Conservation (phyloP, 2,329 filamentous ascomycete genomes). For the Colletotrichum godetiae region DNA sequence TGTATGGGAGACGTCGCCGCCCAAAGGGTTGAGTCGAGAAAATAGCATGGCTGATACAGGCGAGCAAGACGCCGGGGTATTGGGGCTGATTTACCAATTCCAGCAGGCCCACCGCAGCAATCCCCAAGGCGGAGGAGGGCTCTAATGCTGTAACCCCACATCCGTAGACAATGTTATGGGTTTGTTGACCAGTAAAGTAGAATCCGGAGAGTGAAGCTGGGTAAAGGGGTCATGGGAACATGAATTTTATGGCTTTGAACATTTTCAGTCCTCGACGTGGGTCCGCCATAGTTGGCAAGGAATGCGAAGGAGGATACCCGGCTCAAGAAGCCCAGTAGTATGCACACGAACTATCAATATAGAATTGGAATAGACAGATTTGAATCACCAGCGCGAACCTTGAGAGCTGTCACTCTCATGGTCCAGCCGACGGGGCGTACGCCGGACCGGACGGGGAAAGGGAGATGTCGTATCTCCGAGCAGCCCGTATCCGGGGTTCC, state of each 20-base stretch:
- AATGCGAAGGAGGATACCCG: neutral
- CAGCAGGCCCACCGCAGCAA: slow-evolving; percentile 67
- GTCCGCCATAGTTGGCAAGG: neutral
- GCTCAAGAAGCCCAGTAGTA: neutral
- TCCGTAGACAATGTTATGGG: neutral
- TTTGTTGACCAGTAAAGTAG: neutral
- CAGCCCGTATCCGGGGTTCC: neutral
- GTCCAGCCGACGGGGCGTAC: neutral
- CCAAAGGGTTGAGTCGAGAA: slow-evolving; percentile 62
- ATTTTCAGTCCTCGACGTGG: neutral
- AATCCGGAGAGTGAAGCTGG: neutral
- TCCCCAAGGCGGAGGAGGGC: slow-evolving; percentile 49
- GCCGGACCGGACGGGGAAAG: neutral
- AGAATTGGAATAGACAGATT: neutral
- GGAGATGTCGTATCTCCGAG: slow-evolving; percentile 34
- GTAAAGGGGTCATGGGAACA: neutral
- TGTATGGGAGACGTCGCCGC: slow-evolving; percentile 68
- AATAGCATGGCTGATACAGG: slow-evolving; percentile 59
- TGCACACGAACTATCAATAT: neutral
- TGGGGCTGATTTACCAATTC: slow-evolving; percentile 69
- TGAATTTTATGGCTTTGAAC: neutral
- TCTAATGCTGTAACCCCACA: neutral
- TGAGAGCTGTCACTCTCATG: too few relatives aligned
- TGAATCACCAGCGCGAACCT: neutral
- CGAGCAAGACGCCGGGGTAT: slow-evolving; percentile 64